Evolutionary conservation across 1,284 basidiomycete genomes (phyloP).

Genomic region (Ceratobasidium theobromae): DNA sequence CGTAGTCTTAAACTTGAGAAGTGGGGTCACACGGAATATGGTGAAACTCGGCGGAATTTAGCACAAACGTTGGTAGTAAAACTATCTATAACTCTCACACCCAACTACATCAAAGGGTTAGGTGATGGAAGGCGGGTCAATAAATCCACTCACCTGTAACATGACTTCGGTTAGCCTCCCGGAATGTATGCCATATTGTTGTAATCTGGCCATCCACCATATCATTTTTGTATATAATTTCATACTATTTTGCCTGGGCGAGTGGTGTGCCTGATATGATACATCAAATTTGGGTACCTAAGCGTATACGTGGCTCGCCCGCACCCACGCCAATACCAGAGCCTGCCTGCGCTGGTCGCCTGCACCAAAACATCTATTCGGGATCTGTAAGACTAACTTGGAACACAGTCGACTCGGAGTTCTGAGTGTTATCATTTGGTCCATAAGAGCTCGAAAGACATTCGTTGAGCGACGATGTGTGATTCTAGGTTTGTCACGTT

Average conservation of each 20-base stretch:
- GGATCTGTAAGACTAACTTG: too few relatives aligned
- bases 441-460: too few relatives aligned
- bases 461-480: too few relatives aligned
- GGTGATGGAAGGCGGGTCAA: not conserved
- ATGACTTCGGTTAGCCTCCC: slow-evolving; percentile 9
- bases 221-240: not conserved
- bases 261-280: slow-evolving; percentile 14
- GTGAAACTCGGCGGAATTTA: not conserved
- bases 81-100: slow-evolving; percentile 22
- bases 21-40: too few relatives aligned
- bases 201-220: slow-evolving; percentile 18
- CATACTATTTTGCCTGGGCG: not conserved
- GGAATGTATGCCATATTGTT: slow-evolving; percentile 9
- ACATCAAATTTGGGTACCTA: too few relatives aligned
- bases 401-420: too few relatives aligned
- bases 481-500: too few relatives aligned
- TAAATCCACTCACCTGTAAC: slow-evolving; percentile 11
- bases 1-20: slow-evolving; percentile 6
- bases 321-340: too few relatives aligned
- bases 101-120: not conserved
- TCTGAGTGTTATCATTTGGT: too few relatives aligned
- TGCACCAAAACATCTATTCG: too few relatives aligned
- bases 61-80: not conserved
- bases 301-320: too few relatives aligned
- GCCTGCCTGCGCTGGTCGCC: too few relatives aligned